These are phyloP conservation scores for Dovyalis caffra DNA, from an alignment of 345 rosid species.

Conservation along the genomic window DNA sequence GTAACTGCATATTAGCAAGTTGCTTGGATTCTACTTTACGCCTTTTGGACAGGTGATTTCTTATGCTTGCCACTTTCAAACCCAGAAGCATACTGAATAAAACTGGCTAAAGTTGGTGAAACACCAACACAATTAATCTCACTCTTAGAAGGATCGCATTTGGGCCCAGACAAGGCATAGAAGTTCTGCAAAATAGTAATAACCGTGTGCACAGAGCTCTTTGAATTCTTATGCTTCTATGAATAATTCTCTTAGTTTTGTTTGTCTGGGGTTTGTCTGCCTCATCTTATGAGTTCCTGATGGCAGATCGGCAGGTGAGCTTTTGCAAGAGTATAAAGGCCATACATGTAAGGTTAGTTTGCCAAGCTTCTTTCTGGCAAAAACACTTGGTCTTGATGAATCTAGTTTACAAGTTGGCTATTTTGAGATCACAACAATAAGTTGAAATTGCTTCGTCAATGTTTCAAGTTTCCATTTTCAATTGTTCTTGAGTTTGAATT, in stretches of 20 bases:
- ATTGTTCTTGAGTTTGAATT: not conserved
- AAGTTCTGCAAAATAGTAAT: too few relatives aligned
- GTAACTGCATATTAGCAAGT: slow-evolving; percentile 83
- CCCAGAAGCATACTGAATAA: too few relatives aligned
- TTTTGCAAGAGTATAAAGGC: slow-evolving; percentile 88
- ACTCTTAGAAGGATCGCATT: too few relatives aligned
- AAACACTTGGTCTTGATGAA: too few relatives aligned
- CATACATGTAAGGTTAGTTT: slow-evolving; percentile 84
- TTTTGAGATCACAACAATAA: not conserved
- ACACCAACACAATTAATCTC: too few relatives aligned
- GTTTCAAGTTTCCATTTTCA: not conserved
- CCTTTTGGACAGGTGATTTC: slow-evolving; percentile 71
- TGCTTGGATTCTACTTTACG: slow-evolving; percentile 88
- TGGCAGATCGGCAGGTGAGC: slow-evolving; percentile 77
- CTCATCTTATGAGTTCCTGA: slow-evolving; percentile 10
- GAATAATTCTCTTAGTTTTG: not conserved
- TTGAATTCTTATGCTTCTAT: not conserved
- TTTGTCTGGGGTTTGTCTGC: not conserved
- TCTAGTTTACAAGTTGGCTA: too few relatives aligned
- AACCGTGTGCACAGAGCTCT: too few relatives aligned
- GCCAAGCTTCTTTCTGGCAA: slow-evolving; percentile 4
- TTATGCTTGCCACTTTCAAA: too few relatives aligned
- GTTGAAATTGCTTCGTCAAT: not conserved
- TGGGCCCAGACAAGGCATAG: too few relatives aligned
- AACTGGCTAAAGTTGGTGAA: too few relatives aligned